Conservation (phyloP, 495 filamentous ascomycete genomes). For the Glonium stellatum region DNA sequence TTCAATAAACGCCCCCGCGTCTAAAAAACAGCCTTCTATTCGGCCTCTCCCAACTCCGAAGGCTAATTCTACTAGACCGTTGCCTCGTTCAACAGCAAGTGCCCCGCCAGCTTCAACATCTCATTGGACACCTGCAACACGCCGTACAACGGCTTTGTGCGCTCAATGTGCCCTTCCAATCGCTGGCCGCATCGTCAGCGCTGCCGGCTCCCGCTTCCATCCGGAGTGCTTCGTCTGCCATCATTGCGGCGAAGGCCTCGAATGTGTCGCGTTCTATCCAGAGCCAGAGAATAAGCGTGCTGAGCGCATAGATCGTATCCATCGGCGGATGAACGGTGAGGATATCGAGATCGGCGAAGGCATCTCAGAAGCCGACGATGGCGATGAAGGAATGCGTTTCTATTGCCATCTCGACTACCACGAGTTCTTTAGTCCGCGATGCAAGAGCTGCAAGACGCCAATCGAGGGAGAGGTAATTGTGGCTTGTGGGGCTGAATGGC, state of each 20-base stretch:
- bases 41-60: conserved; percentile 43
- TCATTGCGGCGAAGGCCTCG: conserved; percentile 78
- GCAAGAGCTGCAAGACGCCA: conserved; percentile 95
- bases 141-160: conserved; percentile 70
- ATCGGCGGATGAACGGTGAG: conserved; percentile 48
- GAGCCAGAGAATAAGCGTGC: conserved; percentile 67
- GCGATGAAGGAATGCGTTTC: conserved; percentile 66
- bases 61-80: conserved; percentile 37
- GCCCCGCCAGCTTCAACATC: conserved; percentile 38
- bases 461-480: conserved; percentile 94
- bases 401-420: conserved; percentile 99
- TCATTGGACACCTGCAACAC: conserved; percentile 42
- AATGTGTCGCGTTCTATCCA: conserved; percentile 91
- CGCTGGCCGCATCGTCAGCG: conserved; percentile 81
- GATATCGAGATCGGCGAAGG: conserved; percentile 47
- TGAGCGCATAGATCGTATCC: conserved; percentile 64
- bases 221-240: conserved; percentile 89
- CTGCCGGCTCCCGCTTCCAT: conserved; percentile 75
- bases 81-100: conserved; percentile 33
- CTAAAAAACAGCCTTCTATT: conserved; percentile 13
- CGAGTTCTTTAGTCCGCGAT: conserved; percentile 84
- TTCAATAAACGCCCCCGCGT: conserved; percentile 13
- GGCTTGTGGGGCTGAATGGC: conserved; percentile 89
- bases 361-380: conserved; percentile 49
- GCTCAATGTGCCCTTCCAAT: conserved; percentile 78